Evolutionary conservation across 345 rosid species (phyloP).

Genomic region (Triadica sebifera): DNA sequence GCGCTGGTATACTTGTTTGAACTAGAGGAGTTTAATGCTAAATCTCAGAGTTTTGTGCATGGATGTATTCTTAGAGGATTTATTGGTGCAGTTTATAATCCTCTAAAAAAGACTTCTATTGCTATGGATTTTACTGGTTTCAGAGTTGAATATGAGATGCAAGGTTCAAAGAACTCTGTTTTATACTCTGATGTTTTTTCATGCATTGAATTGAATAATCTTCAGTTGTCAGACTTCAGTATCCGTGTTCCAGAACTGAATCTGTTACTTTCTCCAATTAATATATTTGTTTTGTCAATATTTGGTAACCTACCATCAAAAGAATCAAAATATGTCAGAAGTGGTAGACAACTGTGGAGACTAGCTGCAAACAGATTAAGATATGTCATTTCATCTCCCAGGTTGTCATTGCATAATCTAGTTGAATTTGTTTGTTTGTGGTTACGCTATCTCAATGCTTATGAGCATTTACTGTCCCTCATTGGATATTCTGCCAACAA

Average conservation of each 20-base stretch:
- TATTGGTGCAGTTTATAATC: conserved; percentile 47
- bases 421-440: conserved; percentile 51
- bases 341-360: conserved; percentile 77
- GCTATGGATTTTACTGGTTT: conserved; percentile 47
- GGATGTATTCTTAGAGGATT: conserved; percentile 54
- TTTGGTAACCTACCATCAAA: conserved; percentile 44
- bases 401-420: conserved; percentile 52
- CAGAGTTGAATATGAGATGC: conserved; percentile 51
- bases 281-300: conserved; percentile 50
- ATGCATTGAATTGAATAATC: conserved; percentile 42
- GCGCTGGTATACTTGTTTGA: conserved; percentile 39
- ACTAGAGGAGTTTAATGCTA: conserved; percentile 53
- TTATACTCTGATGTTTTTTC: conserved; percentile 37
- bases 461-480: conserved; percentile 53
- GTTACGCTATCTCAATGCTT: conserved; percentile 64
- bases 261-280: conserved; percentile 54
- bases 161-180: conserved; percentile 33
- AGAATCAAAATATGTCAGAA: conserved; percentile 44
- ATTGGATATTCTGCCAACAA: conserved; percentile 53
- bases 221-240: conserved; percentile 47
- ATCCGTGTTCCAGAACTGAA: conserved; percentile 51
- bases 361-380: conserved; percentile 68
- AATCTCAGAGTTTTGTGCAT: conserved; percentile 48
- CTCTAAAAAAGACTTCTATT: conserved; percentile 48
- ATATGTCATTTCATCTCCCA: conserved; percentile 50